Conservation (phyloP, 2,329 filamentous ascomycete genomes). For the Emmonsiellopsis sp. region DNA sequence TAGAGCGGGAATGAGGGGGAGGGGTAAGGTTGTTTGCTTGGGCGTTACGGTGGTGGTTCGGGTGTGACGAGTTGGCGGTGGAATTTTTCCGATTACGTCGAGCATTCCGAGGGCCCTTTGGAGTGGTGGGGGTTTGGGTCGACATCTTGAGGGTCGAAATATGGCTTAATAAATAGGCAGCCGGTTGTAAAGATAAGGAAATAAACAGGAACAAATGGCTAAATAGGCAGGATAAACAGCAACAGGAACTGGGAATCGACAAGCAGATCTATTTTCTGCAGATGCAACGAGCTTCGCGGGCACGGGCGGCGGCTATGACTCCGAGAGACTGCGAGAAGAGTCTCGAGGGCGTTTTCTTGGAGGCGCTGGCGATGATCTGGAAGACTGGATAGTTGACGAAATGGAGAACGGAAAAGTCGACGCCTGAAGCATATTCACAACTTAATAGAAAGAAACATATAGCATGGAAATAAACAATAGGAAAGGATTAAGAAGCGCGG, state of each 20-base stretch:
- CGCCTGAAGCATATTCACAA: conserved; percentile 5
- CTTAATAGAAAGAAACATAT: background rate
- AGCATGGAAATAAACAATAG: background rate
- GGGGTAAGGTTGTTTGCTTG: background rate
- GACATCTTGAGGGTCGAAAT: conserved; percentile 32
- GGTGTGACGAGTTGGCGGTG: conserved; percentile 16
- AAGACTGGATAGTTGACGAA: background rate
- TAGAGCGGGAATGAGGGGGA: conserved; percentile 24
- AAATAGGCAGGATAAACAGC: conserved; percentile 9
- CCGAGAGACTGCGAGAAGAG: background rate
- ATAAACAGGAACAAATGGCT: conserved; percentile 15
- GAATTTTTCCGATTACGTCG: conserved; percentile 26
- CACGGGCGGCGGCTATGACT: background rate
- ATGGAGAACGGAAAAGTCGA: background rate
- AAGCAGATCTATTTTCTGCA: background rate
- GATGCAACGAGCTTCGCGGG: background rate
- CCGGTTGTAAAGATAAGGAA: conserved; percentile 23
- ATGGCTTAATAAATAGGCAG: conserved; percentile 44
- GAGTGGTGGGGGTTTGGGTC: conserved; percentile 30
- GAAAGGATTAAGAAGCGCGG: background rate
- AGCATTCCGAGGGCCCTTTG: conserved; percentile 29
- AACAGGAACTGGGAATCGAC: conserved; percentile 5
- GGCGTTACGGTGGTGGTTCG: background rate
- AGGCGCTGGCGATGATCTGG: background rate
- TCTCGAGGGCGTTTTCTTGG: conserved; percentile 2